phyloP scores from a whole-genome alignment of 345 rosid genomes.

The Mercurialis annua region DNA sequence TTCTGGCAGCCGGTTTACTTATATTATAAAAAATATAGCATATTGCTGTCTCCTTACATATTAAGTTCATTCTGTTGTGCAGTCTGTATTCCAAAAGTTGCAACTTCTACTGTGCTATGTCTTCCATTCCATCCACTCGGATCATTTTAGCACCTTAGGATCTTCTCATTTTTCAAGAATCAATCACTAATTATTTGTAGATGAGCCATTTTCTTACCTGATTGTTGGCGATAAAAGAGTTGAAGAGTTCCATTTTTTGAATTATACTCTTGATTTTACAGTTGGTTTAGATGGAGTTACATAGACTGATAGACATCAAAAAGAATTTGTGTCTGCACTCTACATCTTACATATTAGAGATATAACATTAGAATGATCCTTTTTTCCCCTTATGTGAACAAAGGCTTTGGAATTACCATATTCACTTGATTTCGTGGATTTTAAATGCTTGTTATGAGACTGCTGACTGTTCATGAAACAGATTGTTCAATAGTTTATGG shows the following conservation, averaged over 20 bases:
- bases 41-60: too few species aligned
- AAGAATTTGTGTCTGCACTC: background rate
- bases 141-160: too few species aligned
- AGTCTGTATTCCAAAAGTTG: too few species aligned
- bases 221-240: background rate
- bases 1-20: too few species aligned
- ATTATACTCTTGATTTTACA: background rate
- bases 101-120: too few species aligned
- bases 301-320: background rate
- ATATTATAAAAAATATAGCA: too few species aligned
- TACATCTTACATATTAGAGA: background rate
- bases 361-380: background rate
- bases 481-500: background rate
- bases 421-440: too few species aligned
- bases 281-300: background rate
- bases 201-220: background rate
- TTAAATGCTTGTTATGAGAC: background rate
- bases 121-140: too few species aligned
- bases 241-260: background rate
- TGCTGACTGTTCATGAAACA: background rate
- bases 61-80: too few species aligned
- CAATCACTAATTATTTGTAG: too few species aligned
- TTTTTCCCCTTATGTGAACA: background rate
- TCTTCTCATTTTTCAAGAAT: too few species aligned
- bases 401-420: background rate